Evolutionary conservation across 208 protist genomes (phyloP).

Genomic region (Angomonas desouzai): DNA sequence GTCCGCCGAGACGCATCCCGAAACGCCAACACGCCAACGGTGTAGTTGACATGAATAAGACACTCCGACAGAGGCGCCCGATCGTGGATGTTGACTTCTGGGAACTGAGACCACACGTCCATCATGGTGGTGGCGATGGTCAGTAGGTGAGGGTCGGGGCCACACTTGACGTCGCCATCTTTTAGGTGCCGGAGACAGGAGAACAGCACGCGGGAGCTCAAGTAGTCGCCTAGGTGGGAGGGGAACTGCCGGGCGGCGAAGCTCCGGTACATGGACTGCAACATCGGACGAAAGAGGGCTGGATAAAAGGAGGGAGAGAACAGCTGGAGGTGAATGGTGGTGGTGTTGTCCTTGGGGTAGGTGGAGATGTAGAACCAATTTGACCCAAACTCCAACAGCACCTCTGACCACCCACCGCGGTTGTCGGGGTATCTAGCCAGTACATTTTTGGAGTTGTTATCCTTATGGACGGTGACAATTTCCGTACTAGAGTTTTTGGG

Average conservation of each 20-base stretch:
- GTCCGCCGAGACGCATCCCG: conserved; percentile 22
- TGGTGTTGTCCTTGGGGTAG: conserved; percentile 7
- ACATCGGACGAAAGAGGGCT: conserved; percentile 21
- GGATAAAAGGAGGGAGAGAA: conserved; percentile 24
- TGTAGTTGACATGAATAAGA: conserved; percentile 64
- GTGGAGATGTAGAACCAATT: conserved; percentile 21
- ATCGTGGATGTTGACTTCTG: conserved; percentile 44
- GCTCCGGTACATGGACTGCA: conserved; percentile 23
- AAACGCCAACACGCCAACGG: conserved; percentile 50
- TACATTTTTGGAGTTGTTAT: conserved; percentile 58
- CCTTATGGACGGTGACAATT: conserved; percentile 70
- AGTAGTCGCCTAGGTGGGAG: conserved; percentile 12
- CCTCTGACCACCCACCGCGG: conserved; percentile 68
- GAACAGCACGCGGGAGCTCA: conserved; percentile 57
- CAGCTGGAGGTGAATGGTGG: conserved; percentile 24
- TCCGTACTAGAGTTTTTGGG: conserved; percentile 62
- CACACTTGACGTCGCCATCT: conserved; percentile 3
- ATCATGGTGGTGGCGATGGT: conserved; percentile 49
- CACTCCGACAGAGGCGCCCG: conserved; percentile 65
- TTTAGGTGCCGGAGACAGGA: conserved; percentile 23
- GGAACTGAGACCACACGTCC: conserved; percentile 58
- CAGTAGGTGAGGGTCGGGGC: conserved; percentile 35
- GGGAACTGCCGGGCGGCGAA: neutral
- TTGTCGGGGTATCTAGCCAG: conserved; percentile 81
- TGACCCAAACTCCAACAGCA: conserved; percentile 19